Evolutionary conservation across 768 basidiomycete species (phyloP), one percentile per base, ranked within the genome.

Genomic region (Macrocybe gigantea): DNA sequence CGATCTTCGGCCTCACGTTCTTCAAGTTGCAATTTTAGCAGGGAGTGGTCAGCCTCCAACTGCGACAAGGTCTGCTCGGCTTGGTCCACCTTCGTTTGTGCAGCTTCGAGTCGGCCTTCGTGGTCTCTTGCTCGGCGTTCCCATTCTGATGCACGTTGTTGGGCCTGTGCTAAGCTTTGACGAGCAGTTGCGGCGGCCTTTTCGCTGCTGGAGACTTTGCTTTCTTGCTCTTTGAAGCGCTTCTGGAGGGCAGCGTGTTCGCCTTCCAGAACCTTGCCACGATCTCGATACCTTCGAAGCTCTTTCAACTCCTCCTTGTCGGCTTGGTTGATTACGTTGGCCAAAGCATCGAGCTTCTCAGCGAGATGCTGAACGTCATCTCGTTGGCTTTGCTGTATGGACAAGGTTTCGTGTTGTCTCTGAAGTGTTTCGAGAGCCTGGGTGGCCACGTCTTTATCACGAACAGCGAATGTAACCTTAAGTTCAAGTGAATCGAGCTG

Each of bases 101-200:
- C 73, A 54, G 73, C 58, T 58, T 85, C 83, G 13, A 89, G 63
- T 48, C 83, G 76, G 14, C 70, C 67, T 62, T 89, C 85, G 38
- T 75, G 74, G 52, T 88, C 85, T 56, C 82, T 82, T 13, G 85
- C 80, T 15, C 82, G 82, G 52, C 77, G 77, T 64, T 93, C 90
- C 88, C 86, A 91, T 56, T 93, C 90, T 3, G 77, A 67, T 2
- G 86, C 77, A 22, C 86, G 85, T 60, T 89, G 86, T 51, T 91
- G 85, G 14, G 85, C 82, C 53, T 85, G 82, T 14, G 74, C 64
- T 30, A 91, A 72, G 60, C 65, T 84, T 60, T 88, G 82, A 38
- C 79, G 78, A 2, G 79, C 73, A 12, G 80, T 64, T 15, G 65
- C 65, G 1, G 80, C 71, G 8, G 80, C 67, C 45, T 80, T 78